Evolutionary conservation across 805 yeast species (phyloP), one percentile per base, ranked within the genome.

Genomic region (Ogataea pilisensis): DNA sequence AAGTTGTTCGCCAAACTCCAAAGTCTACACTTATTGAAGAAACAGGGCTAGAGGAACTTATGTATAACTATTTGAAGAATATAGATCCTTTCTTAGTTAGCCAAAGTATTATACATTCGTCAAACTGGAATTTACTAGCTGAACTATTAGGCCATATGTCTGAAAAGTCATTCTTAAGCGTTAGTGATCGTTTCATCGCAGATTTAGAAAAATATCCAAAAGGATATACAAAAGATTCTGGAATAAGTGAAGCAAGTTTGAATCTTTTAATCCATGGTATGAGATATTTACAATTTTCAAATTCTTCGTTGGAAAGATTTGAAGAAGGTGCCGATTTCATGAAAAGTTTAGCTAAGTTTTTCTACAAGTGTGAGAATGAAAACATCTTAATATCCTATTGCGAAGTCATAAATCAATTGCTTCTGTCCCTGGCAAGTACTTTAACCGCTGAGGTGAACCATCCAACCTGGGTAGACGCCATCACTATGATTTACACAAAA

Each of bases 391-490:
- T 76, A 43, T 90, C 95, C 2, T 95, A 91, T 57, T 85, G 93
- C 35, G 95, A 88, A 48, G 95, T 88, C 1, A 69, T 90, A 30
- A 74, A 83, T 41, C 81, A 78, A 39, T 72, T 93, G 20, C 64
- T 93, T 2, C 65, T 88, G 31, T 95, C 97, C 0, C 61, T 93
- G 19, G 95, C 97, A 0, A 91, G 87, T 8, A 71, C 80, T 1
- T 70, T 90, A 25, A 87, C 96, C 0, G 98, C 96, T 0, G 99
- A 93, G 58, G 90, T 88, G 0, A 91, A 93, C 55, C 95, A 91
- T 59, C 99, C 99, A 3, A 79, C 84, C 1, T 93, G 99, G 99
- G 80, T 82, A 0, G 85, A 80, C 31, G 93, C 96, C 0, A 76
- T 88, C 39, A 74, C 75, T 18, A 65, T 70, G 16, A 77, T 91